Conservation (phyloP, 2,329 filamentous ascomycete species). For the Cordyceps cicadae region DNA sequence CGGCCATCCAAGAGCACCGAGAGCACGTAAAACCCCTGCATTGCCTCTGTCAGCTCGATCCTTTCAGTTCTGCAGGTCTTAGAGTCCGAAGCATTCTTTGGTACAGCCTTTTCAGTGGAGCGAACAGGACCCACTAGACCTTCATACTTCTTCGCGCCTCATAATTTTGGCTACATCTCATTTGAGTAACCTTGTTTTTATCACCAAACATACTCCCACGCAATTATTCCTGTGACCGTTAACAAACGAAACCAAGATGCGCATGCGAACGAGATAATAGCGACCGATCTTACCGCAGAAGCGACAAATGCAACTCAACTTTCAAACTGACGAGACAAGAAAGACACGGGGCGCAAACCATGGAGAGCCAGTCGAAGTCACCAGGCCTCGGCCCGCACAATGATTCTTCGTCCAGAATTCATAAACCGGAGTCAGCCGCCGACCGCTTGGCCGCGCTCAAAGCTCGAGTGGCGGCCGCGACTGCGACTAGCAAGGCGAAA, state of each 20-base stretch:
- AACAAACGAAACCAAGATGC: background rate
- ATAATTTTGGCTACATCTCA: background rate
- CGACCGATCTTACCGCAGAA: background rate
- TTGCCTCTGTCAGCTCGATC: too few relatives aligned
- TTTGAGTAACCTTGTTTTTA: too few relatives aligned
- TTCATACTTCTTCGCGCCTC: background rate
- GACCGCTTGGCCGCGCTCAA: constrained; percentile 69
- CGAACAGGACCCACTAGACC: background rate
- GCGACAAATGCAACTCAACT: background rate
- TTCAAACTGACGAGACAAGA: background rate
- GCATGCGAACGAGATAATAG: background rate
- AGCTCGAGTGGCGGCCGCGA: constrained; percentile 70
- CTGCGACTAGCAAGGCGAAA: constrained; percentile 48
- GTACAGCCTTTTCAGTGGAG: background rate
- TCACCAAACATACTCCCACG: too few relatives aligned
- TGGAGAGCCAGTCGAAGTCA: constrained; percentile 46
- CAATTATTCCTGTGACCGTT: too few relatives aligned
- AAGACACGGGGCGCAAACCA: constrained; percentile 15
- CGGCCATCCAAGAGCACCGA: too few relatives aligned
- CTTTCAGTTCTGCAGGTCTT: too few relatives aligned
- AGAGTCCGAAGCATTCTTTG: too few relatives aligned
- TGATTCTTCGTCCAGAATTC: constrained; percentile 45
- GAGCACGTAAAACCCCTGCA: too few relatives aligned
- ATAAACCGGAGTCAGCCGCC: constrained; percentile 49
- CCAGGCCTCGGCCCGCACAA: constrained; percentile 48